Conservation (phyloP, 768 basidiomycete genomes). For the Auriscalpium vulgare region DNA sequence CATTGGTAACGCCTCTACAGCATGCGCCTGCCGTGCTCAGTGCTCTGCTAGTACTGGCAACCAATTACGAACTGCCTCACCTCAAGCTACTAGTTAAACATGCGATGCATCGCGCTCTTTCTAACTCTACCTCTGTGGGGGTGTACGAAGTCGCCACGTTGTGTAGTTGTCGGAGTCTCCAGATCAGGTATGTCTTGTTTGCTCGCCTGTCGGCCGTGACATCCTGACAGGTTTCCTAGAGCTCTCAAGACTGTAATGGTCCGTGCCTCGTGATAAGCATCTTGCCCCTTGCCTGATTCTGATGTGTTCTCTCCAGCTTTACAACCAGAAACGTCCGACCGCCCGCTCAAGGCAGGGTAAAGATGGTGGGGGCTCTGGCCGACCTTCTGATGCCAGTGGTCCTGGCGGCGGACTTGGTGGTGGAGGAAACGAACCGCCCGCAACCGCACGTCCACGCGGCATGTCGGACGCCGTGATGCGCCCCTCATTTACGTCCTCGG, state of each 20-base stretch:
- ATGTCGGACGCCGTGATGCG: slow-evolving; percentile 56
- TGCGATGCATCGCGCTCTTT: slow-evolving; percentile 85
- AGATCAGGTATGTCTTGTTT: slow-evolving; percentile 60
- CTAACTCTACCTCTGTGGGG: slow-evolving; percentile 78
- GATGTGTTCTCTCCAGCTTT: slow-evolving; percentile 41
- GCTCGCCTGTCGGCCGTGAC: slow-evolving; percentile 8
- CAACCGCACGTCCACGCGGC: slow-evolving; percentile 51
- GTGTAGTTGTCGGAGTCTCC: slow-evolving; percentile 80
- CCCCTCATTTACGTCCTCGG: slow-evolving; percentile 8
- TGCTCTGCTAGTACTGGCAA: slow-evolving; percentile 76
- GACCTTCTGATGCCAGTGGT: slow-evolving; percentile 12
- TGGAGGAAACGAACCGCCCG: slow-evolving; percentile 26
- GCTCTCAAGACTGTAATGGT: slow-evolving; percentile 84
- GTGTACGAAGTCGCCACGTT: slow-evolving; percentile 95
- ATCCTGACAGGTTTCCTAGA: slow-evolving; percentile 26
- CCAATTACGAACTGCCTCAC: slow-evolving; percentile 73
- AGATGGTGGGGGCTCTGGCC: slow-evolving; percentile 25
- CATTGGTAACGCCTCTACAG: slow-evolving; percentile 84
- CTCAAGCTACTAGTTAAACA: slow-evolving; percentile 80
- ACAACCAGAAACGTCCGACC: slow-evolving; percentile 69
- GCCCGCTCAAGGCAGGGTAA: slow-evolving; percentile 41
- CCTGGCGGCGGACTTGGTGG: slow-evolving; percentile 30
- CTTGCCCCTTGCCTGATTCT: slow-evolving; percentile 12
- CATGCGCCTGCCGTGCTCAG: slow-evolving; percentile 85
- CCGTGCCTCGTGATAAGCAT: slow-evolving; percentile 17